phyloP scores from a whole-genome alignment of 352 stramenopile genomes.

The Globisporangium irregulare region DNA sequence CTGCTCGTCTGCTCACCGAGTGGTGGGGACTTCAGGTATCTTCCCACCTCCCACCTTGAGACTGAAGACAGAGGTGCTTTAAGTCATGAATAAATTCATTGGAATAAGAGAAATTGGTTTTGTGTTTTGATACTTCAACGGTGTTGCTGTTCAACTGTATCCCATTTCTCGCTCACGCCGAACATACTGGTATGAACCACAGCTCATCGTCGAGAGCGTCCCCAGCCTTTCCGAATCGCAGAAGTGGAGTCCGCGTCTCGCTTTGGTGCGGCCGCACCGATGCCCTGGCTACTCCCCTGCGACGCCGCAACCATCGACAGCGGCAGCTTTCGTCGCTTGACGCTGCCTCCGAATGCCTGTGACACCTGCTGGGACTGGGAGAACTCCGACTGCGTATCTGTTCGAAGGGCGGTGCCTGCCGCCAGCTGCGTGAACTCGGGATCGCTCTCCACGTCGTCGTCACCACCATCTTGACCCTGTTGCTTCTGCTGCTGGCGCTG shows the following conservation, averaged over 20 bases:
- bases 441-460: constrained; percentile 74
- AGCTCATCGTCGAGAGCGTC: constrained; percentile 50
- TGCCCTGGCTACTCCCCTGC: constrained; percentile 30
- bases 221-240: constrained; percentile 60
- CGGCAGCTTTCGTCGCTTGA: constrained; percentile 61
- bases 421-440: constrained; percentile 60
- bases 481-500: constrained; percentile 30
- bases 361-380: constrained; percentile 23
- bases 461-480: constrained; percentile 12
- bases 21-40: too few species aligned
- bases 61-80: neutral
- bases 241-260: constrained; percentile 18
- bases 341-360: constrained; percentile 15
- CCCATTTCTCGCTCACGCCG: neutral
- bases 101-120: constrained; percentile 1
- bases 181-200: neutral
- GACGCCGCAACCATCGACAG: constrained; percentile 66
- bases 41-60: neutral
- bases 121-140: neutral
- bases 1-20: neutral
- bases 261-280: neutral
- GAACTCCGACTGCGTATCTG: constrained; percentile 47
- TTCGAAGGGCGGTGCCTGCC: constrained; percentile 8
- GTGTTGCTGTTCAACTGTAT: neutral
- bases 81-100: constrained; percentile 14